These are phyloP conservation scores for Septoria linicola DNA, from an alignment of 2,329 filamentous ascomycete genomes.

Conservation along the genomic window DNA sequence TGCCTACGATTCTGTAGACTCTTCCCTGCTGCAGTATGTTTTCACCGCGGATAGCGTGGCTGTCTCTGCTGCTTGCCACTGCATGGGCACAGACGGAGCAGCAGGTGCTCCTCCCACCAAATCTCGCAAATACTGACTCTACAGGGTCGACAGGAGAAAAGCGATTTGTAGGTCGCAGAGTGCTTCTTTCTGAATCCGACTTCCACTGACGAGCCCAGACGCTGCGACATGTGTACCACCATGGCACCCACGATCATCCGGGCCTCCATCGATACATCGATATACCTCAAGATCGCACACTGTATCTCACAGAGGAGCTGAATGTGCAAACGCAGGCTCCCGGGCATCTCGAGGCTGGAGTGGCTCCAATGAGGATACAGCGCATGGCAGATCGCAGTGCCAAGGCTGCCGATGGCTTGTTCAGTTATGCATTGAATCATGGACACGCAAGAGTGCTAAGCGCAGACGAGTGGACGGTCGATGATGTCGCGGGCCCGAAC, in stretches of 20 bases:
- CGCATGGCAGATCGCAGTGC: conserved; percentile 76
- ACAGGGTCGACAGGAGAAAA: neutral
- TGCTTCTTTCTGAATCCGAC: neutral
- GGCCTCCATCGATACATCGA: conserved; percentile 74
- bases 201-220: conserved; percentile 43
- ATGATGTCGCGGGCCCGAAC: conserved; percentile 75
- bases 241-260: conserved; percentile 78
- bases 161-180: neutral
- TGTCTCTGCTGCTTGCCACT: too few relatives aligned
- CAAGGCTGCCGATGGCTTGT: conserved; percentile 72
- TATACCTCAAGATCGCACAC: conserved; percentile 56
- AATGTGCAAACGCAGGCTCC: conserved; percentile 40
- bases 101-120: neutral
- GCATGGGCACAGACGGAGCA: neutral
- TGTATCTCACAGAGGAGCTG: conserved; percentile 31
- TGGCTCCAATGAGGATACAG: conserved; percentile 63
- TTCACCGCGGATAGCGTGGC: too few relatives aligned
- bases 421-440: conserved; percentile 67
- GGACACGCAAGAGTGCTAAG: conserved; percentile 68
- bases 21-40: too few relatives aligned
- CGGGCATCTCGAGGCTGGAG: conserved; percentile 45
- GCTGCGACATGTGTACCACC: conserved; percentile 88
- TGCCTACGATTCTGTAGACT: too few relatives aligned
- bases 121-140: neutral
- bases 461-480: conserved; percentile 76